phyloP scores from a whole-genome alignment of 1,284 basidiomycete genomes.

The Tremellales sp. region DNA sequence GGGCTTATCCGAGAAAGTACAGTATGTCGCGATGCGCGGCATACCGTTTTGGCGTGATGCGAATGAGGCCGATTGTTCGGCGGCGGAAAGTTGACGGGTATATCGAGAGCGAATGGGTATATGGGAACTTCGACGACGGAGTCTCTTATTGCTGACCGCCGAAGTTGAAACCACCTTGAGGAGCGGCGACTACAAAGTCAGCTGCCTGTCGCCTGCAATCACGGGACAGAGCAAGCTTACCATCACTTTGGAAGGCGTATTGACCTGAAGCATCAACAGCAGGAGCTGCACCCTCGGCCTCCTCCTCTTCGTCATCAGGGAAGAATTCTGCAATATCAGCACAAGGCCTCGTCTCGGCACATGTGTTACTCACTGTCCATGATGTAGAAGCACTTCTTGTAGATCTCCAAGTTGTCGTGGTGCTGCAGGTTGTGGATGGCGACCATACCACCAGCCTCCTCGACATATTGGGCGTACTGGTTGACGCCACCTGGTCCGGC shows the following conservation, averaged over 20 bases:
- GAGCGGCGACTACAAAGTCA: constrained; percentile 62
- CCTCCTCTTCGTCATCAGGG: constrained; percentile 52
- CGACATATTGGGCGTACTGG: constrained; percentile 89
- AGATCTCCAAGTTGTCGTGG: constrained; percentile 97
- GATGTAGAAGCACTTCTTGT: constrained; percentile 99
- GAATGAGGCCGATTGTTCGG: background rate
- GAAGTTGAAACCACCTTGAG: constrained; percentile 93
- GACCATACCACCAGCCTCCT: constrained; percentile 98
- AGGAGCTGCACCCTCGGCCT: constrained; percentile 63
- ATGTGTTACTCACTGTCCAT: constrained; percentile 66
- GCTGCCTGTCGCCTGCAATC: background rate
- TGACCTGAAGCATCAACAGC: constrained; percentile 81
- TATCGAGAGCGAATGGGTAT: background rate
- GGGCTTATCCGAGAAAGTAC: background rate
- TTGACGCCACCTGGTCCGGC: constrained; percentile 80
- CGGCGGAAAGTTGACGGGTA: background rate
- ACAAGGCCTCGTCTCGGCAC: background rate
- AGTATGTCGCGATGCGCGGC: background rate
- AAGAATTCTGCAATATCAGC: constrained; percentile 36
- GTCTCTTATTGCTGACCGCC: constrained; percentile 41
- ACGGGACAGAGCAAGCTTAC: constrained; percentile 55
- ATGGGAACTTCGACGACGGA: background rate
- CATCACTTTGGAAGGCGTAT: constrained; percentile 66
- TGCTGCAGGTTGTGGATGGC: constrained; percentile 98
- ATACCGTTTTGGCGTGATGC: background rate